Base-by-base conservation (phyloP, 2,329 filamentous ascomycete genomes). In the Nannizzia gypsea region DNA sequence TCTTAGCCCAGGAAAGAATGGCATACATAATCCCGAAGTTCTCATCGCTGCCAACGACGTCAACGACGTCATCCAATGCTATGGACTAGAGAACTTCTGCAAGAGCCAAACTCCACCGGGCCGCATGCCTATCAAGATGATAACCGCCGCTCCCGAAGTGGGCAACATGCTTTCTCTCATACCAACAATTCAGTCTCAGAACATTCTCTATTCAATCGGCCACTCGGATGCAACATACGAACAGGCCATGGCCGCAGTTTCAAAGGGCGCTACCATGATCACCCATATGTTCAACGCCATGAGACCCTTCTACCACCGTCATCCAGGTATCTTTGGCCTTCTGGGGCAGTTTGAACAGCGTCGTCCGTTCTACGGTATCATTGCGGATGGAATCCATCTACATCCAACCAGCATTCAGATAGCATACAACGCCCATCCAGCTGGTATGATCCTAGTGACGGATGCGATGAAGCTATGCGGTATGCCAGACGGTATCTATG, bases 231-330 rank as follows among this genome's bases (percentile, higher is more conserved):
- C 90, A 13, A 89, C 87, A 0, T 95, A 92, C 70, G 89, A 95
- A 72, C 81, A 92, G 69, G 89, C 88, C 0, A 83, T 86, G 3
- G 74, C 77, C 3, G 88, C 88, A 20, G 81, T 93, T 2, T 78
- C 77, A n/a, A 80, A 84, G 5, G 90, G 90, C 57, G 89, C 88
- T 1, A 88, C 82, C 56, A 95, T 95, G 89, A 88, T 96, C 65
- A 96, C 90, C 0, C 90, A 96, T 69, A 80, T 96, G 1, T 96
- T 95, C 82, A 96, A 96, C 71, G 90, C 90, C 26, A 96, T 96
- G 90, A 82, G 85, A 0, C 90, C 90, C 13, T 83, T 95, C 57
- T 89, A 93, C 72, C 90, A 96, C 77, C 87, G 91, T 61, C 90
- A 96, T 72, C 90, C 91, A 0, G 90, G 90, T 40, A 84, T 96